A percentile compares a stretch with the other conserved stretches of the same genome.
Conservation (phyloP, 2,329 filamentous ascomycete genomes). For the Colletotrichum orbiculare region DNA sequence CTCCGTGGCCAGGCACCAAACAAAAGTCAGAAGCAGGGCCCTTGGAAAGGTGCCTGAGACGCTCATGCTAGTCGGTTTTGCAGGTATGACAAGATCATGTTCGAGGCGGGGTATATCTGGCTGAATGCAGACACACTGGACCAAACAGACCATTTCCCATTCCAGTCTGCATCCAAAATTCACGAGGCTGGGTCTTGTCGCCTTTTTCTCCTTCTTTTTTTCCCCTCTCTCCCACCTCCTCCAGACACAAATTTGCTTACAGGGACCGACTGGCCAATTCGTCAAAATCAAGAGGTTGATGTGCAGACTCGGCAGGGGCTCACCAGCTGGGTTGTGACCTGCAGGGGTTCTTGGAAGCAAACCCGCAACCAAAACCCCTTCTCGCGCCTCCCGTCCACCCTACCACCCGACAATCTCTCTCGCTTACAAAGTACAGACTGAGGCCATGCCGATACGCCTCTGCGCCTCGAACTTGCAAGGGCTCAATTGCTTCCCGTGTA, state of each 20-base stretch:
- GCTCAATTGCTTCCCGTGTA: no score
- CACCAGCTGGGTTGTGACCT: slow-evolving; percentile 11
- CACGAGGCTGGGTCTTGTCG: neutral
- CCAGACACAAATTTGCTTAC: neutral
- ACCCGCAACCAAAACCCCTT: neutral
- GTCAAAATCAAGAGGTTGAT: slow-evolving; percentile 13
- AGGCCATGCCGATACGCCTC: slow-evolving; percentile 22
- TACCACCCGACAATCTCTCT: slow-evolving; percentile 19
- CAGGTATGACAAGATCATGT: no score
- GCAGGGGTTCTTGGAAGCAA: slow-evolving; percentile 23
- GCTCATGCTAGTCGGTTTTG: neutral
- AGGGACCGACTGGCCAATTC: neutral
- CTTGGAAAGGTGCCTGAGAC: slow-evolving; percentile 5
- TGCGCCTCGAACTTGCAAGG: slow-evolving; percentile 6
- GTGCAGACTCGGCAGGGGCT: slow-evolving; percentile 21
- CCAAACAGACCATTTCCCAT: neutral
- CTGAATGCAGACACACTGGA: neutral
- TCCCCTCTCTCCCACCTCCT: neutral
- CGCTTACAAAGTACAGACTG: slow-evolving; percentile 11
- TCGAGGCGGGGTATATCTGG: neutral
- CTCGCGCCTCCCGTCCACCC: slow-evolving; percentile 10
- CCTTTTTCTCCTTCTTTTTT: neutral
- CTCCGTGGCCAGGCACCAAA: slow-evolving; percentile 9
- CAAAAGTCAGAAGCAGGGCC: slow-evolving; percentile 21
- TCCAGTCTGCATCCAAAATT: neutral